Evolutionary conservation across 164 flowering plant genomes (phyloP), one percentile per base, ranked within the genome.

Genomic region (Amborella trichopoda): DNA sequence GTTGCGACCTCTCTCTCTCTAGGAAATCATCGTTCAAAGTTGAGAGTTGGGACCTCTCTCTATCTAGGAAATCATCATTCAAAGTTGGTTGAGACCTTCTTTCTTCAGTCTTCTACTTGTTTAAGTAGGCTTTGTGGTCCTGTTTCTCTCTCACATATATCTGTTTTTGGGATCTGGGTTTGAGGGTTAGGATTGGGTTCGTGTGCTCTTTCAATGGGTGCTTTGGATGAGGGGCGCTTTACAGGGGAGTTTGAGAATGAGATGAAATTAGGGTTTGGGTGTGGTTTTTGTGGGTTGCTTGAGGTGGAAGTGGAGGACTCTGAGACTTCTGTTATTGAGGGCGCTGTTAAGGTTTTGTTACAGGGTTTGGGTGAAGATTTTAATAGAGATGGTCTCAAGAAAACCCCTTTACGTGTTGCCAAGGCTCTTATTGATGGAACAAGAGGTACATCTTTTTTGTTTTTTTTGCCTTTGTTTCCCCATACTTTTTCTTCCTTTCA

Each of bases 391-490:
- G 99, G 99, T 46, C 51, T 91, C 10, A 62, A 39, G 44, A 91
- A 78, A 75, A 91, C 99, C 22, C 99, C 96, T 2, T 63, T 71
- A 45, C 85, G 99, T 3, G 99, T 87, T 10, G 95, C 95, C 40
- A 82, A 84, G 66, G 96, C 99, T 8, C 68, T 91, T 28, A 62
- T 65, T 4, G 83, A 91, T 63, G 96, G 90, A 60, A 91, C 99
- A 18, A 67, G 68, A 82, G 99, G 99, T 87, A 33, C 6, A 4
- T 38, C 16, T 38, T 9, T 22, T 38, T 38, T 6, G 16, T n/a
- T 16, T 38, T 9, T 38, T 38, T 18, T 38, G 16, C 20, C 11
- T 30, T 14, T 30, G 0, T 30, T 30, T n/a, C n/a, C n/a, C n/a
- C n/a, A n/a, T n/a, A n/a, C n/a, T n/a, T n/a, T n/a, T n/a, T n/a